Evolutionary conservation across 2,329 filamentous ascomycete genomes (phyloP), one percentile per base, ranked within the genome.

Genomic region (Scleromitrula shiraiana): DNA sequence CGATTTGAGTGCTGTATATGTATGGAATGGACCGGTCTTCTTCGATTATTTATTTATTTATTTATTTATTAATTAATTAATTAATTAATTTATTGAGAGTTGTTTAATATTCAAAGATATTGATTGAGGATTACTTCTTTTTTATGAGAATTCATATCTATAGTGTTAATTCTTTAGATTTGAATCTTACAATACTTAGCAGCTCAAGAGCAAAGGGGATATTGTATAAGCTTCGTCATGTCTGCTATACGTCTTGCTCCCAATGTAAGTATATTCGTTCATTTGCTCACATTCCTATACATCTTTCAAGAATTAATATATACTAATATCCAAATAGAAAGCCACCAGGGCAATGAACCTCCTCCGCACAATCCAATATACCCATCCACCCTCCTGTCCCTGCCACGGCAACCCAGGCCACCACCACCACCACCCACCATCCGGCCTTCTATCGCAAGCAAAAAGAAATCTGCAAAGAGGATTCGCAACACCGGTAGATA

Each of bases 341-440:
- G 77, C 80, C 24, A 72, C 76, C 39, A 74, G 82, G 56, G 87
- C 87, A 14, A 70, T 81, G 50, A 86, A 76, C 57, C 75, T 91
- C 41, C 81, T 97, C 41, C 83, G 87, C 46, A 90, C 91, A n/a
- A 81, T 98, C 47, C 91, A 95, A 67, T 94, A 84, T 65, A 85
- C 84, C 1, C 91, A 93, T 64, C 89, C 88, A 50, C 88, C 88
- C 5, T 81, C 77, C 45, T 96, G 90, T 63, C 93, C 93, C 1
- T 97, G 93, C 67, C 93, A 98, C 65, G 85, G 86, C 36, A 96
- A 95, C 60, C 88, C 89, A 9, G 77, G 77, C 44, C 81, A 91
- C 64, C 85, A 91, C 58, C 82, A 90, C 57, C 65, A 74, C 53
- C 64, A 67, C 52, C 63, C 69, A 55, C 65, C 65, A 6, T 65